Conservation (phyloP, 2,329 filamentous ascomycete genomes). For the Colletotrichum godetiae region DNA sequence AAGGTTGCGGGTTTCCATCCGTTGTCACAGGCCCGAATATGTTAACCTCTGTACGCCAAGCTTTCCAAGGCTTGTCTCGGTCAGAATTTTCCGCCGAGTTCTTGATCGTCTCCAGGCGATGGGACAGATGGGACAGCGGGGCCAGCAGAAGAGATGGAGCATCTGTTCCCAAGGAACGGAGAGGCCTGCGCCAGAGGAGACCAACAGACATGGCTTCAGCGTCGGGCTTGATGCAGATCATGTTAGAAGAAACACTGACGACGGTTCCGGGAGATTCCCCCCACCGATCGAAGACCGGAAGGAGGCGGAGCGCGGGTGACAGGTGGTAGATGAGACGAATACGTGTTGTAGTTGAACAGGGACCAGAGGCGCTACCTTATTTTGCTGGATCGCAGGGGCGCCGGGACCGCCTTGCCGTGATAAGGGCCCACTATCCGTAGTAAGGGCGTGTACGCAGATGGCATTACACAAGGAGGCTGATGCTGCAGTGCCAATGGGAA, state of each 20-base stretch:
- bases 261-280: conserved; percentile 33
- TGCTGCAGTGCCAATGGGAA: background rate
- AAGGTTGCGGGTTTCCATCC: conserved; percentile 22
- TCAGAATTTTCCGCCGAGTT: conserved; percentile 25
- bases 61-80: conserved; percentile 29
- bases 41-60: conserved; percentile 31
- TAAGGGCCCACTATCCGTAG: conserved; percentile 2
- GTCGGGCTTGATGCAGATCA: conserved; percentile 35
- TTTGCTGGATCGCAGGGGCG: conserved; percentile 24
- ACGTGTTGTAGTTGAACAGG: conserved; percentile 25
- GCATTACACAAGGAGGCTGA: conserved; percentile 7
- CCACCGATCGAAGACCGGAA: conserved; percentile 41
- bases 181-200: conserved; percentile 2
- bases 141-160: background rate
- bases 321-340: conserved; percentile 41
- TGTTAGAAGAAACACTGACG: conserved; percentile 39
- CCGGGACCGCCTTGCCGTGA: conserved; percentile 16
- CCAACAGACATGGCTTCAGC: conserved; percentile 15
- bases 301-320: conserved; percentile 39
- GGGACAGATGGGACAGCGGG: conserved; percentile 7
- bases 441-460: conserved; percentile 15
- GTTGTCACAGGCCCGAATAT: conserved; percentile 9
- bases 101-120: conserved; percentile 21
- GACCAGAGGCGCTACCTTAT: conserved; percentile 32
- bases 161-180: background rate